Evolutionary conservation across 768 basidiomycete genomes (phyloP).

Genomic region (Jaapia argillacea): DNA sequence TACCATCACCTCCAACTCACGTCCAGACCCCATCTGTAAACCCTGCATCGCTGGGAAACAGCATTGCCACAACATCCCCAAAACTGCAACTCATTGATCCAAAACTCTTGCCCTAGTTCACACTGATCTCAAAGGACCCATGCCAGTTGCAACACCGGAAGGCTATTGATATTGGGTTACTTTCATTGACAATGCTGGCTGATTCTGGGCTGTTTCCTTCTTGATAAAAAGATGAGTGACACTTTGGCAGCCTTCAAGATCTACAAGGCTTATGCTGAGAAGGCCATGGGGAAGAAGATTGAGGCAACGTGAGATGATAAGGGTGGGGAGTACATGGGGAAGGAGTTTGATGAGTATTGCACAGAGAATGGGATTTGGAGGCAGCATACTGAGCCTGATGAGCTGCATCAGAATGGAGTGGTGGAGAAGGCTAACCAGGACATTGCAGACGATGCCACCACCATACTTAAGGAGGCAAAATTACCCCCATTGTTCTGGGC

Average conservation of each 20-base stretch:
- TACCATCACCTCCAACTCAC: background rate
- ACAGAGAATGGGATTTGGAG: too few relatives aligned
- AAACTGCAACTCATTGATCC: conserved; percentile 4
- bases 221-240: conserved; percentile 18
- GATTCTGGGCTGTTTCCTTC: conserved; percentile 10
- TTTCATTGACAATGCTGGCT: conserved; percentile 19
- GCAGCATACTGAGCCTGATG: too few relatives aligned
- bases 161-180: conserved; percentile 20
- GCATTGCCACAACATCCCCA: background rate
- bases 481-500: too few relatives aligned
- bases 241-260: conserved; percentile 18
- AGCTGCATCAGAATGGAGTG: too few relatives aligned
- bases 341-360: too few relatives aligned
- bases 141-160: conserved; percentile 10
- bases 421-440: too few relatives aligned
- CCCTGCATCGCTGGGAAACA: conserved; percentile 1
- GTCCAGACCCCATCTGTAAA: conserved; percentile 1
- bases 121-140: conserved; percentile 21
- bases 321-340: too few relatives aligned
- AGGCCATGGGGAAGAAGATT: conserved; percentile 14
- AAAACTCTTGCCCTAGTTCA: conserved; percentile 17
- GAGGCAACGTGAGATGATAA: conserved; percentile 21
- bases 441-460: too few relatives aligned
- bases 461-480: conserved; percentile 14
- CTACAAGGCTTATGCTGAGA: conserved; percentile 25